Evolutionary conservation across 2,329 filamentous ascomycete species (phyloP).

Genomic region (Alternaria alternata): DNA sequence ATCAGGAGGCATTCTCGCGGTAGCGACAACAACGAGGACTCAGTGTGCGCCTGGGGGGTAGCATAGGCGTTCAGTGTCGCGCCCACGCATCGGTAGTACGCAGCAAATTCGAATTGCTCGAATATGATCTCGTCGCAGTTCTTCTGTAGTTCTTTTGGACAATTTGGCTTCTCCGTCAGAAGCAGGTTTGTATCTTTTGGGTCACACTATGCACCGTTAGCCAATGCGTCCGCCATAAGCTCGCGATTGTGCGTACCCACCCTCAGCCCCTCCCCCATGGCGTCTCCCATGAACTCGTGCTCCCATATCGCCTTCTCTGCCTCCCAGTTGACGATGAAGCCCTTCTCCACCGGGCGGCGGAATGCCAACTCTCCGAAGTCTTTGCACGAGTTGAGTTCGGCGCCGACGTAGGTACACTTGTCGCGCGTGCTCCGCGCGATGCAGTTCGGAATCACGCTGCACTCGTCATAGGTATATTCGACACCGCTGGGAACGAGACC

Average conservation of each 20-base stretch:
- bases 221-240: neutral
- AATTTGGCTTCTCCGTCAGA: constrained; percentile 85
- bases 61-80: constrained; percentile 83
- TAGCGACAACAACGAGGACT: constrained; percentile 54
- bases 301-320: constrained; percentile 96
- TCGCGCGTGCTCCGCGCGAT: constrained; percentile 81
- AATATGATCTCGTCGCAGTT: constrained; percentile 98
- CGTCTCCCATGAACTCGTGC: constrained; percentile 80
- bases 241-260: constrained; percentile 43
- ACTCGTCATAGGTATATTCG: constrained; percentile 52
- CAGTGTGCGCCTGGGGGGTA: constrained; percentile 40
- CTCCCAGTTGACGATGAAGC: constrained; percentile 97
- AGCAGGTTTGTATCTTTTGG: constrained; percentile 84
- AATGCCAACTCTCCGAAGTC: constrained; percentile 92
- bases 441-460: constrained; percentile 83
- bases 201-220: constrained; percentile 63
- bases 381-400: constrained; percentile 78
- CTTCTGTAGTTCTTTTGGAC: constrained; percentile 78
- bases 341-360: constrained; percentile 89
- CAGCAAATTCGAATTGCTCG: constrained; percentile 93
- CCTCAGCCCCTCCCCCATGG: constrained; percentile 68
- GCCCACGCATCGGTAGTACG: constrained; percentile 79
- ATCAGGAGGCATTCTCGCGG: constrained; percentile 86
- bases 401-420: constrained; percentile 78
- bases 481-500: constrained; percentile 66